These are phyloP conservation scores for barley (Hordeum vulgare) DNA, from an alignment of 176 grass and related monocot genomes.

Conservation along the genomic window MorexV3_pseudomolecules_assembly NC_058521.1:24128424-24128923, in stretches of 20 bases:
- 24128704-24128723: background rate
- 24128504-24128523: slow-evolving; percentile 7
- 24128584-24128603: too few species aligned
- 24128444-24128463: slow-evolving; percentile 31
- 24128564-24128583: too few species aligned
- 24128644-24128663: background rate
- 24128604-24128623: slow-evolving; percentile 14
- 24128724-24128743: background rate
- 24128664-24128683: background rate
- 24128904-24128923: background rate
- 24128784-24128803: background rate
- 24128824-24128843: background rate
- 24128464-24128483: background rate
- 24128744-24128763: background rate
- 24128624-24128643: slow-evolving; percentile 5
- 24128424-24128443: slow-evolving; percentile 56
- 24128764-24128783: background rate
- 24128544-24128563: too few species aligned
- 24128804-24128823: background rate
- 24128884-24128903: background rate
- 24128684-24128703: background rate
- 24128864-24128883: background rate
- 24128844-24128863: background rate
- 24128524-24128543: background rate
- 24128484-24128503: slow-evolving; percentile 2